Evolutionary conservation across 768 basidiomycete genomes (phyloP).

Genomic region (Pleurotus eryngii): DNA sequence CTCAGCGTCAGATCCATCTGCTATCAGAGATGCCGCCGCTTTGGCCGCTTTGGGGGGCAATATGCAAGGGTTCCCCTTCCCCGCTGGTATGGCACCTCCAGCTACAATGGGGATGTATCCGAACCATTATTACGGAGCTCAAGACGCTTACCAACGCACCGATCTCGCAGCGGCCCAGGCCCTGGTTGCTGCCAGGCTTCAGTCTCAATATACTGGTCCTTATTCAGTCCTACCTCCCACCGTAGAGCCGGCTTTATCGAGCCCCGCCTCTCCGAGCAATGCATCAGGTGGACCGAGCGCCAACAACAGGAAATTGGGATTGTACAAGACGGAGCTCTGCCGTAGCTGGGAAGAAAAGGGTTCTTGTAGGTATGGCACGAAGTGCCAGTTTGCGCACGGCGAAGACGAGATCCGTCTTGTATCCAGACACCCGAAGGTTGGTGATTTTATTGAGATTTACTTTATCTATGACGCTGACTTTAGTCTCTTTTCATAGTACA

Average conservation of each 20-base stretch:
- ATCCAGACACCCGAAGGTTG: constrained; percentile 85
- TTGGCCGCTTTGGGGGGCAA: constrained; percentile 57
- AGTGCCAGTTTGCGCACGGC: constrained; percentile 93
- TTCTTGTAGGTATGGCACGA: constrained; percentile 77
- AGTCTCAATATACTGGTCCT: constrained; percentile 57
- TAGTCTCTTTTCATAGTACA: constrained; percentile 54
- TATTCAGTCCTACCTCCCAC: constrained; percentile 37
- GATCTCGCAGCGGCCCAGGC: constrained; percentile 53
- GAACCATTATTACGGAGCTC: constrained; percentile 65
- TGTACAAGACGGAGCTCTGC: constrained; percentile 91
- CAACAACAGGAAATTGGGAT: constrained; percentile 85
- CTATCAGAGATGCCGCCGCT: constrained; percentile 67
- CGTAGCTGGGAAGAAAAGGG: constrained; percentile 94
- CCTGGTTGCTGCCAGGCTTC: constrained; percentile 62
- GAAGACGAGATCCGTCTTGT: constrained; percentile 84
- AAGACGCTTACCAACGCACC: constrained; percentile 51
- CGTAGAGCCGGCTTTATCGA: constrained; percentile 34
- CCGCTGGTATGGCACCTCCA: constrained; percentile 39
- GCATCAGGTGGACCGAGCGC: constrained; percentile 89
- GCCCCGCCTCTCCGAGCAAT: constrained; percentile 38
- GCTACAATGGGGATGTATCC: constrained; percentile 61
- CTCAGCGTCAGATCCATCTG: constrained; percentile 79
- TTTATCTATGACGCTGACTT: not conserved
- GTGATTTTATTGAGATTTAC: constrained; percentile 11
- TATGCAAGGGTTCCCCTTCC: constrained; percentile 60